Evolutionary conservation across 176 grass and related monocot species (phyloP), one percentile per base, ranked within the genome.

Genomic region (Triticum turgidum): DNA sequence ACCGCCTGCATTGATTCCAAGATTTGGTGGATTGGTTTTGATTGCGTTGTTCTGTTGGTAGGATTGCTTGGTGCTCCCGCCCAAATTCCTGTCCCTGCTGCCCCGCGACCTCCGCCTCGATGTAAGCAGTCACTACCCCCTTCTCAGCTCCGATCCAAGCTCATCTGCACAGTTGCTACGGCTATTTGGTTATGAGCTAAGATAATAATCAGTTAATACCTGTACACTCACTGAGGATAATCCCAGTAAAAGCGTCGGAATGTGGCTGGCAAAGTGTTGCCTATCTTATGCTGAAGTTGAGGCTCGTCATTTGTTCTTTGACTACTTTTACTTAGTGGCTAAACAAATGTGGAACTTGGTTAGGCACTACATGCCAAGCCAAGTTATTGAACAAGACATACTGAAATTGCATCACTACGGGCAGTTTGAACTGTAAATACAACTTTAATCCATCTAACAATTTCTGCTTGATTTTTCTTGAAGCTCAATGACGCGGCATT

Each of bases 401-500:
- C 33, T 83, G 6, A 61, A 32, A n/a, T 62, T 8, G 35, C 25
- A 45, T 6, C 35, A 32, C 3, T 33, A 29, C 1, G 0, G 4
- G 0, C 5, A 30, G 27, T 66, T 65, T 66, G 1, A 11, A 66
- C 3, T 34, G 29, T 37, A 18, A 17, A 4, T 34, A 65, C 11
- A 9, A 47, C 14, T 76, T 76, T 1, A 29, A 70, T 78, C 65
- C 73, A 41, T 22, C 25, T 10, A 63, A 64, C 64, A 17, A 3
- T 8, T 20, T 39, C 47, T 37, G 21, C 76, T 76, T 80, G 49
- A 5, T 52, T 76, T 35, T 72, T 78, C 4, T 11, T 90, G 63
- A 89, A 98, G 96, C 88, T 96, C 70, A 98, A 98, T 61, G 96
- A 98, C 67, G 93, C 93, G 2, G 90, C 93, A 61, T 98, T 98